Conservation (phyloP, 495 filamentous ascomycete species). For the Aspergillus bridgeri region DNA sequence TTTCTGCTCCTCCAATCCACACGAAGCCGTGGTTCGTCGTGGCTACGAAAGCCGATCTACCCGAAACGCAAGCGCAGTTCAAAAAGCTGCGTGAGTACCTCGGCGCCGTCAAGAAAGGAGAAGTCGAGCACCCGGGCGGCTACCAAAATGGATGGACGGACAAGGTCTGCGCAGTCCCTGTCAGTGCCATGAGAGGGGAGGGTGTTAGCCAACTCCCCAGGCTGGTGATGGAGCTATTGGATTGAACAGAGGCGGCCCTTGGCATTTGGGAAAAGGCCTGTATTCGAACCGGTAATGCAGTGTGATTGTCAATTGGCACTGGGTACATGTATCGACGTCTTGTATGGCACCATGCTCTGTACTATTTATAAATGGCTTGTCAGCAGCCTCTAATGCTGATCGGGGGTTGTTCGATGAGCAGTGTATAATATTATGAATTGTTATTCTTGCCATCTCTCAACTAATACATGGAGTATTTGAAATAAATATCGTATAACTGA, state of each 20-base stretch:
- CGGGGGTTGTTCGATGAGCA: neutral
- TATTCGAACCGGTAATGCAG: neutral
- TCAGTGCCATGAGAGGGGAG: slow-evolving; percentile 83
- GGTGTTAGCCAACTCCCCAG: slow-evolving; percentile 76
- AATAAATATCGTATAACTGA: too few relatives aligned
- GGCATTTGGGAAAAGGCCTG: neutral
- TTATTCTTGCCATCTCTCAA: too few relatives aligned
- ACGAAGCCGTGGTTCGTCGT: slow-evolving; percentile 96
- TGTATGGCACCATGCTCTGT: neutral
- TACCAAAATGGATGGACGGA: slow-evolving; percentile 64
- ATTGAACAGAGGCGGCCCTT: slow-evolving; percentile 22
- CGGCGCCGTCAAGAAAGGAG: slow-evolving; percentile 52
- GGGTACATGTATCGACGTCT: neutral
- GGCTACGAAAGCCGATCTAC: slow-evolving; percentile 89
- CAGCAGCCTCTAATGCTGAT: neutral
- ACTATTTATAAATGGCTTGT: neutral
- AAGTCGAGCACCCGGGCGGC: slow-evolving; percentile 65
- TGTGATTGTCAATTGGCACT: neutral
- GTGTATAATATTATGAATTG: neutral
- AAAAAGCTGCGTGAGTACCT: slow-evolving; percentile 64
- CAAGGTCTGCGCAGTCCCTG: slow-evolving; percentile 66
- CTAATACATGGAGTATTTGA: too few relatives aligned
- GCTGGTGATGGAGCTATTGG: slow-evolving; percentile 71
- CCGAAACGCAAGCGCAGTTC: slow-evolving; percentile 75
- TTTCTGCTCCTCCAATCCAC: slow-evolving; percentile 61